These are phyloP conservation scores for Achaetomium macrosporum DNA, from an alignment of 2,329 filamentous ascomycete genomes.

Conservation along the genomic window DNA sequence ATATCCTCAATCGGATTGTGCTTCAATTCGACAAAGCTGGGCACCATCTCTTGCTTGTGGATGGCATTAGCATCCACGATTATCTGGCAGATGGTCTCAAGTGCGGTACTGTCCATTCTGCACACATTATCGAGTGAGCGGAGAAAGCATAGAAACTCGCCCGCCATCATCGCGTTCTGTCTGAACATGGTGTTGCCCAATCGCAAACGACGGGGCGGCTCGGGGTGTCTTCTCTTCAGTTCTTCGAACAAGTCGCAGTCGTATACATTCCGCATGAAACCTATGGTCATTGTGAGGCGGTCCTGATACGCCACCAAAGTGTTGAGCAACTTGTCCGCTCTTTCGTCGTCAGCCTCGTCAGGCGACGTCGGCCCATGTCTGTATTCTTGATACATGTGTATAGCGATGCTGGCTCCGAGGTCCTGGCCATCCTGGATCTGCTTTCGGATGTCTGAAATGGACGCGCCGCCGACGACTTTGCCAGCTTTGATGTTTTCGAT, in stretches of 20 bases:
- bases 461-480: conserved; percentile 16
- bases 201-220: conserved; percentile 4
- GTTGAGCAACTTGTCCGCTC: conserved; percentile 19
- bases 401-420: conserved; percentile 22
- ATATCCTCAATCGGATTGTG: conserved; percentile 13
- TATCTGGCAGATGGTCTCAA: conserved; percentile 26
- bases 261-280: conserved; percentile 15
- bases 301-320: conserved; percentile 10
- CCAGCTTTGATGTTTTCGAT: conserved; percentile 18
- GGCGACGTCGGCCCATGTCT: conserved; percentile 5
- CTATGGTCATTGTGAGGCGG: neutral
- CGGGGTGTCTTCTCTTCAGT: conserved; percentile 1
- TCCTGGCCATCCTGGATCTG: conserved; percentile 8
- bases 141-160: conserved; percentile 25
- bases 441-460: conserved; percentile 7
- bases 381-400: conserved; percentile 25
- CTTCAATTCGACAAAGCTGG: conserved; percentile 28
- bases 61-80: conserved; percentile 32
- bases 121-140: conserved; percentile 18
- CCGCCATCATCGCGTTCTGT: conserved; percentile 15
- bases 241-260: neutral
- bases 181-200: conserved; percentile 11
- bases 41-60: conserved; percentile 28
- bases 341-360: conserved; percentile 12
- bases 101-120: conserved; percentile 14